phyloP scores from a whole-genome alignment of 148 eudicot species.

The Rhododendron williamsianum region DNA sequence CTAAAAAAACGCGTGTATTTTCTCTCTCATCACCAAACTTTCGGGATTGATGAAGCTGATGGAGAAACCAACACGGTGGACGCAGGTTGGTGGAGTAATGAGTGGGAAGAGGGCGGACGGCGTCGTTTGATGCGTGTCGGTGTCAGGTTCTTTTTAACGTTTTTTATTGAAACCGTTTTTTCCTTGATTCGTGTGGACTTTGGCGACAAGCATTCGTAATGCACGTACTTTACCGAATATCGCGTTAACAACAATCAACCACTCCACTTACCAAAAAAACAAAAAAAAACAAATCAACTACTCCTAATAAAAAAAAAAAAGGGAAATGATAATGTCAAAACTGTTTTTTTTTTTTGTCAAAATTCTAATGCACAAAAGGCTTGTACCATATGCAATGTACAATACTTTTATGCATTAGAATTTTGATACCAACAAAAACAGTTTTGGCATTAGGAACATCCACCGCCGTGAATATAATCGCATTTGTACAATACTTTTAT shows the following conservation, averaged over 20 bases:
- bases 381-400: no score
- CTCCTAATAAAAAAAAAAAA: no score
- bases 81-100: background rate
- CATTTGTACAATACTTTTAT: no score
- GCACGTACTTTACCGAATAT: background rate
- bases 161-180: background rate
- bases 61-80: background rate
- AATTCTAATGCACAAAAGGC: no score
- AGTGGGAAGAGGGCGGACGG: background rate
- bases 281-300: no score
- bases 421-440: no score
- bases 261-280: background rate
- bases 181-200: background rate
- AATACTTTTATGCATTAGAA: no score
- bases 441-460: no score
- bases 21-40: background rate
- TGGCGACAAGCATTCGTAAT: background rate
- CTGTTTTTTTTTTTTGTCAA: no score
- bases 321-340: no score
- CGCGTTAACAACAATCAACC: background rate
- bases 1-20: background rate
- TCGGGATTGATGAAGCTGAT: background rate
- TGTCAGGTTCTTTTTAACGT: background rate
- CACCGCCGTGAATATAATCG: no score
- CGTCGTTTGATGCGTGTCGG: background rate